A percentile compares a stretch with the other conserved stretches of the same genome.
Conservation (phyloP, 495 filamentous ascomycete genomes). For the Rostrohypoxylon terebratum region DNA sequence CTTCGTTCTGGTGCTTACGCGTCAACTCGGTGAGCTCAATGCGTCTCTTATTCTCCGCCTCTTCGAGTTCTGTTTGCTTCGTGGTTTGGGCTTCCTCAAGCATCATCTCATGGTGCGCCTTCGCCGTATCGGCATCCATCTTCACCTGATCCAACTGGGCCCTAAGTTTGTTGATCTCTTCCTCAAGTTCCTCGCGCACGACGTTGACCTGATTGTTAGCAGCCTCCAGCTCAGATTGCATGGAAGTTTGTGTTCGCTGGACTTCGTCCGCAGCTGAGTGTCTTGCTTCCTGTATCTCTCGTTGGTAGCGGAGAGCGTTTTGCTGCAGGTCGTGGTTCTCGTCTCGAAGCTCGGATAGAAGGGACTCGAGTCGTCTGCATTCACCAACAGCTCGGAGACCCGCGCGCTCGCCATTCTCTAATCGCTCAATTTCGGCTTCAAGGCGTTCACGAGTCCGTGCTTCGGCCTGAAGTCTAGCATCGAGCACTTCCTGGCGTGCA, state of each 20-base stretch:
- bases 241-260: constrained; percentile 77
- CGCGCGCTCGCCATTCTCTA: constrained; percentile 81
- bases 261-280: constrained; percentile 81
- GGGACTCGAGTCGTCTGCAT: constrained; percentile 71
- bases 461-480: constrained; percentile 80
- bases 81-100: constrained; percentile 78
- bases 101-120: constrained; percentile 77
- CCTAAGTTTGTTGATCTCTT: constrained; percentile 73
- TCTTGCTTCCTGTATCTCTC: constrained; percentile 84
- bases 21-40: constrained; percentile 72
- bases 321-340: constrained; percentile 76
- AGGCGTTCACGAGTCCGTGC: constrained; percentile 80
- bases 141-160: constrained; percentile 76
- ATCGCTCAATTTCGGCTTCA: constrained; percentile 78
- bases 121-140: constrained; percentile 78
- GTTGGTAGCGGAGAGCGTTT: constrained; percentile 75
- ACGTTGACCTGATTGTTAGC: constrained; percentile 86
- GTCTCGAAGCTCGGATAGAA: constrained; percentile 71
- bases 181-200: constrained; percentile 80
- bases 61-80: constrained; percentile 72
- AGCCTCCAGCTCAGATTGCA: constrained; percentile 82
- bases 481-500: constrained; percentile 81
- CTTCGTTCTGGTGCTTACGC: constrained; percentile 75
- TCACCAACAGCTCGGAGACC: constrained; percentile 68
- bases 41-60: constrained; percentile 67